Conservation (phyloP, 345 rosid species). For the Barbarea vulgaris region DNA sequence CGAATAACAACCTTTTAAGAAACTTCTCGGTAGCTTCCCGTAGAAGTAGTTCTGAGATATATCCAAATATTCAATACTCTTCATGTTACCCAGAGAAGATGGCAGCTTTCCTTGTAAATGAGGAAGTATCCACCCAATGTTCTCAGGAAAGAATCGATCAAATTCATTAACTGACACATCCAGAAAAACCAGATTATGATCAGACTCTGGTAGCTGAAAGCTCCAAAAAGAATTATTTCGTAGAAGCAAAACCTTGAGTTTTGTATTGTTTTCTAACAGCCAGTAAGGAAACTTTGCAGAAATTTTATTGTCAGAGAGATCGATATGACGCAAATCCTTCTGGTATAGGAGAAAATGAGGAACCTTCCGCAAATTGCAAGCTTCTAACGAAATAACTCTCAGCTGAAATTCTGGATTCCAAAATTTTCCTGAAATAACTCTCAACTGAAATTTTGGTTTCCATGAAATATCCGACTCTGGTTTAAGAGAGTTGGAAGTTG, state of each 20-base stretch:
- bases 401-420: too few species aligned
- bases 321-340: background rate
- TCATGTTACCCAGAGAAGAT: background rate
- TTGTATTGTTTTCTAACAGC: background rate
- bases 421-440: too few species aligned
- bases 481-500: background rate
- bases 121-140: background rate
- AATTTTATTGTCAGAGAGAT: background rate
- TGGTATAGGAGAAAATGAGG: background rate
- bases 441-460: background rate
- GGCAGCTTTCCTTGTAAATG: background rate
- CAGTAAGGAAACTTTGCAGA: background rate
- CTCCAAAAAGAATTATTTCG: background rate
- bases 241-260: background rate
- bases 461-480: background rate
- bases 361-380: background rate
- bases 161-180: background rate
- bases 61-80: background rate
- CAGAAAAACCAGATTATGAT: background rate
- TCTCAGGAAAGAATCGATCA: background rate
- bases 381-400: too few species aligned
- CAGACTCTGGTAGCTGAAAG: background rate
- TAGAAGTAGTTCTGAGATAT: background rate
- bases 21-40: background rate
- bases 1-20: background rate